These are phyloP conservation scores for Caloboletus inedulis DNA, from an alignment of 1,284 basidiomycete genomes.

Conservation along the genomic window DNA sequence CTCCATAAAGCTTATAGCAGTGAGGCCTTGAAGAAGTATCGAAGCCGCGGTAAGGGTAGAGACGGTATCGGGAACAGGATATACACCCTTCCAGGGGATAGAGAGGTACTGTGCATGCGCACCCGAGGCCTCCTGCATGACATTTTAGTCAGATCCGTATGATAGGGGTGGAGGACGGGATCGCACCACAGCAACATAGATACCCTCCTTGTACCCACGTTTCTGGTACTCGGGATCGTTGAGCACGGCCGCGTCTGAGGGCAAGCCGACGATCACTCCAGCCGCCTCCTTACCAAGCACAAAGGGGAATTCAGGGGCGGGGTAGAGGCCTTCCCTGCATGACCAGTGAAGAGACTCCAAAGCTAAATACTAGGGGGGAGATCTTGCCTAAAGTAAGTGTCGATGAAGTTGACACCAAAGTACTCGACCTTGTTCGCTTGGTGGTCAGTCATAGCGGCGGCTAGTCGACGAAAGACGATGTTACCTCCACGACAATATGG, in stretches of 20 bases:
- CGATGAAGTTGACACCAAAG: slow-evolving; percentile 86
- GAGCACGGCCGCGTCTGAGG: slow-evolving; percentile 54
- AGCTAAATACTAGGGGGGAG: background rate
- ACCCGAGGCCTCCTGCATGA: slow-evolving; percentile 49
- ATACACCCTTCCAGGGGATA: slow-evolving; percentile 62
- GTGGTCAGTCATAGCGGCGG: slow-evolving; percentile 15
- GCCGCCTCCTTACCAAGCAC: slow-evolving; percentile 77
- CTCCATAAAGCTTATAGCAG: slow-evolving; percentile 74
- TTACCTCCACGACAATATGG: slow-evolving; percentile 80
- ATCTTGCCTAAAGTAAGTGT: slow-evolving; percentile 68
- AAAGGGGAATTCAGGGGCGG: slow-evolving; percentile 61
- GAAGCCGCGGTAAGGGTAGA: slow-evolving; percentile 68
- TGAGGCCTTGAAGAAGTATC: slow-evolving; percentile 73
- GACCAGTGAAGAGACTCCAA: background rate
- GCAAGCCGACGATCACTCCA: slow-evolving; percentile 73
- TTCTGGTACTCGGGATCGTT: slow-evolving; percentile 57
- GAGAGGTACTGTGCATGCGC: slow-evolving; percentile 77
- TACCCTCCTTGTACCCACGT: slow-evolving; percentile 57
- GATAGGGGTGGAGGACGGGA: slow-evolving; percentile 3
- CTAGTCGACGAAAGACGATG: background rate
- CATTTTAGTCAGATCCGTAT: background rate
- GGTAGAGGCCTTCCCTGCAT: slow-evolving; percentile 57
- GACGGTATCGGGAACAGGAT: slow-evolving; percentile 58
- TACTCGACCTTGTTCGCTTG: slow-evolving; percentile 52
- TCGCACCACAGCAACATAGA: slow-evolving; percentile 62